Conservation (phyloP, 768 basidiomycete species). For the Guyanaporus albipodus region DNA sequence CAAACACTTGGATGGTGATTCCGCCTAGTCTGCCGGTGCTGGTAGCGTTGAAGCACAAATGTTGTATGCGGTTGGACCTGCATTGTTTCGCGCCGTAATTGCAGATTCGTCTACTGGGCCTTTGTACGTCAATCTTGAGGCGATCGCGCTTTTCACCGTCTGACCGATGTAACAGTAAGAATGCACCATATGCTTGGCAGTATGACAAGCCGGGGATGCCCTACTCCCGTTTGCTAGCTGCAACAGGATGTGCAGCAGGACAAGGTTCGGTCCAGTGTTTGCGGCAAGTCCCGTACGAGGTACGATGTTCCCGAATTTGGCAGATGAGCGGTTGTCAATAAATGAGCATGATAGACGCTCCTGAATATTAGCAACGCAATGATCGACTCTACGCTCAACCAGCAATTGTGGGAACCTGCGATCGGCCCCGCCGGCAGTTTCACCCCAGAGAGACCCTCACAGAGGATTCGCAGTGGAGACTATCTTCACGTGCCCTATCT, state of each 20-base stretch:
- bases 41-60: conserved; percentile 16
- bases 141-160: not conserved
- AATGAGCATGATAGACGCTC: conserved; percentile 36
- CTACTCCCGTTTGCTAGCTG: conserved; percentile 42
- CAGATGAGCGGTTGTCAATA: not conserved
- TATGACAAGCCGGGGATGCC: conserved; percentile 52
- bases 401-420: conserved; percentile 55
- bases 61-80: conserved; percentile 2
- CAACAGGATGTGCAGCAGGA: conserved; percentile 45
- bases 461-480: conserved; percentile 41
- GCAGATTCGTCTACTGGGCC: conserved; percentile 19
- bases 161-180: conserved; percentile 41
- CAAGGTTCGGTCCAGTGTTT: conserved; percentile 41
- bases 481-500: conserved; percentile 53
- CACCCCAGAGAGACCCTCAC: conserved; percentile 42
- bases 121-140: conserved; percentile 10
- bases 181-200: conserved; percentile 39
- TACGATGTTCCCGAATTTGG: not conserved
- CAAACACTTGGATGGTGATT: not conserved
- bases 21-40: conserved; percentile 14
- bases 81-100: conserved; percentile 15
- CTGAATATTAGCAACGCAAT: conserved; percentile 45
- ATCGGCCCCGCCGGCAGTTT: conserved; percentile 51
- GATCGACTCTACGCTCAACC: conserved; percentile 43
- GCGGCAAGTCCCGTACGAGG: conserved; percentile 18